A percentile compares a stretch with the other conserved stretches of the same genome.
phyloP scores from a whole-genome alignment of 495 filamentous ascomycete genomes.

The Friedmanniomyces endolithicus region DNA sequence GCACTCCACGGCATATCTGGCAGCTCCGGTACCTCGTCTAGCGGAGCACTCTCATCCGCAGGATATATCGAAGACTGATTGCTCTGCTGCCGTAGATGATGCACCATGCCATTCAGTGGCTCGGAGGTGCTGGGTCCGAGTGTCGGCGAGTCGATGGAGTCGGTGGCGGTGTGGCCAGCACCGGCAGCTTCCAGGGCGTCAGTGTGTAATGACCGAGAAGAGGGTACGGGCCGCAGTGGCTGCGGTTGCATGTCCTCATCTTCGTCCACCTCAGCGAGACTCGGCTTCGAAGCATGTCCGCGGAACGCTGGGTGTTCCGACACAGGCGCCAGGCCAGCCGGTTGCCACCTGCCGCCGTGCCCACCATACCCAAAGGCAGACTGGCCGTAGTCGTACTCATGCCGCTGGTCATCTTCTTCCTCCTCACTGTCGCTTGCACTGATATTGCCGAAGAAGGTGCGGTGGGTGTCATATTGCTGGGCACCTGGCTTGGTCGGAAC shows the following conservation, averaged over 20 bases:
- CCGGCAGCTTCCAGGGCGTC: background rate
- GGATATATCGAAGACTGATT: slow-evolving; percentile 66
- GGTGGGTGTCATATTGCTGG: slow-evolving; percentile 20
- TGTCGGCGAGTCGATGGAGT: slow-evolving; percentile 62
- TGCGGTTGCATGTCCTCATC: slow-evolving; percentile 5
- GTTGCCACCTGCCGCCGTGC: slow-evolving; percentile 14
- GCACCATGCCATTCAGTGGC: slow-evolving; percentile 70
- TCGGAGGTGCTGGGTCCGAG: slow-evolving; percentile 46
- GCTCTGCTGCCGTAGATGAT: slow-evolving; percentile 76
- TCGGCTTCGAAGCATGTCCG: slow-evolving; percentile 7
- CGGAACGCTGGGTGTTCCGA: slow-evolving; percentile 22
- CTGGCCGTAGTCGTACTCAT: background rate
- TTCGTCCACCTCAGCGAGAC: slow-evolving; percentile 18
- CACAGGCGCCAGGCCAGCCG: slow-evolving; percentile 13
- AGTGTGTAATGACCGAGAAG: background rate
- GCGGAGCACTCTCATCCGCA: slow-evolving; percentile 22
- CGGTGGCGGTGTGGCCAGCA: background rate
- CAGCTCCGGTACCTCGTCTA: slow-evolving; percentile 26
- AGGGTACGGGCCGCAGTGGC: background rate
- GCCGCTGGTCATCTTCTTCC: slow-evolving; percentile 9
- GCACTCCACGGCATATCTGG: slow-evolving; percentile 3
- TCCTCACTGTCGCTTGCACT: slow-evolving; percentile 24
- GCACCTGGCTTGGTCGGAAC: slow-evolving; percentile 17
- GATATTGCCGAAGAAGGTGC: slow-evolving; percentile 25
- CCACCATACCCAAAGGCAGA: slow-evolving; percentile 5